Percentiles rank a stretch among this genome's conserved stretches.
These are phyloP conservation scores for Aureobasidium musti DNA, from an alignment of 2,329 filamentous ascomycete species.

Conservation along the genomic window DNA sequence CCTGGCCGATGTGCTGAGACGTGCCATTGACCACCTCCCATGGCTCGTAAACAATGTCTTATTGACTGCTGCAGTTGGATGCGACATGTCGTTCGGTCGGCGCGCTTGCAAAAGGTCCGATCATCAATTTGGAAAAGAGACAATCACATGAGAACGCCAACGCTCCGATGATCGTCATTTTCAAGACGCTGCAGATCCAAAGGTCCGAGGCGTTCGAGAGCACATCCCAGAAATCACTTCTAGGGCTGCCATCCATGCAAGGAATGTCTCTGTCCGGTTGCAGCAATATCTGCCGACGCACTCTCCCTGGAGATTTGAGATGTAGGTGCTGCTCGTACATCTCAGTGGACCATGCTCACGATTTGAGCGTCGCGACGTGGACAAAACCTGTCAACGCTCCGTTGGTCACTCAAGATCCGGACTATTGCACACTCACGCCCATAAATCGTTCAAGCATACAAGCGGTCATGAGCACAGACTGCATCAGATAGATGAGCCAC, in stretches of 20 bases:
- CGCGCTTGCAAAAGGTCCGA: slow-evolving; percentile 22
- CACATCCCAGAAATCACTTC: neutral
- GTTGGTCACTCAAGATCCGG: neutral
- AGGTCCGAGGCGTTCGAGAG: slow-evolving; percentile 18
- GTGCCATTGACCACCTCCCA: slow-evolving; percentile 19
- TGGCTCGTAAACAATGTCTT: slow-evolving; percentile 21
- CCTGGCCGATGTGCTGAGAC: neutral
- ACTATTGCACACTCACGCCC: neutral
- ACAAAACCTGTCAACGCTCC: neutral
- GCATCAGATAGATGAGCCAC: neutral
- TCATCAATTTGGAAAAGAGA: neutral
- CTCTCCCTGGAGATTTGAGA: neutral
- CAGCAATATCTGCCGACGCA: slow-evolving; percentile 18
- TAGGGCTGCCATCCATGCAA: slow-evolving; percentile 6
- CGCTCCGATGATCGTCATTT: slow-evolving; percentile 23
- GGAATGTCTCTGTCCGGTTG: neutral
- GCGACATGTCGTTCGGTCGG: slow-evolving; percentile 24
- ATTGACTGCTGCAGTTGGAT: slow-evolving; percentile 15
- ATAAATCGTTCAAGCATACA: neutral
- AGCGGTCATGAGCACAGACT: neutral
- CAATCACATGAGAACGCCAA: slow-evolving; percentile 26
- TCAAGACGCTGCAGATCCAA: slow-evolving; percentile 14
- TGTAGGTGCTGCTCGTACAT: neutral
- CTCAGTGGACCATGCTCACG: neutral
- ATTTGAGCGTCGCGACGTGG: neutral